phyloP scores from a whole-genome alignment of 2,329 filamentous ascomycete genomes.

The Colletotrichum navitas region DNA sequence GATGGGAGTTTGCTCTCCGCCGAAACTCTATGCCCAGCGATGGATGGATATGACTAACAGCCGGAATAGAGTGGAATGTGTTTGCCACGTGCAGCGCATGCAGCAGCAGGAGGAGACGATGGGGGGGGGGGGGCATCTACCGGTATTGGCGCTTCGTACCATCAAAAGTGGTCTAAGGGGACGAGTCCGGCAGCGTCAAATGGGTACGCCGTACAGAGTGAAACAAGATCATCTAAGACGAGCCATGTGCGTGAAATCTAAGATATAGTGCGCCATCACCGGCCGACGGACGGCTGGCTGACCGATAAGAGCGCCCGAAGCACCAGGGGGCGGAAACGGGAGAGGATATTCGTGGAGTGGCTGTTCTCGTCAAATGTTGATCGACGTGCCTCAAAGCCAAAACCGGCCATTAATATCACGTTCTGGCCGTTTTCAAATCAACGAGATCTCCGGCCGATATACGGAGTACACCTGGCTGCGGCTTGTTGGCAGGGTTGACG shows the following conservation, averaged over 20 bases:
- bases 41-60: conserved; percentile 12
- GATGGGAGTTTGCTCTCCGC: conserved; percentile 19
- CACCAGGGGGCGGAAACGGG: neutral
- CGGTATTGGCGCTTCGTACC: conserved; percentile 21
- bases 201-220: neutral
- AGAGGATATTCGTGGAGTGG: conserved; percentile 11
- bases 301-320: neutral
- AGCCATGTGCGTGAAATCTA: conserved; percentile 14
- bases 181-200: conserved; percentile 13
- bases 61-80: conserved; percentile 14
- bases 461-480: no score
- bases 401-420: conserved; percentile 7
- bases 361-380: conserved; percentile 33
- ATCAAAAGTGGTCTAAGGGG: conserved; percentile 35
- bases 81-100: conserved; percentile 40
- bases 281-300: conserved; percentile 6
- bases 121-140: neutral
- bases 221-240: conserved; percentile 20
- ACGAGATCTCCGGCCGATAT: neutral
- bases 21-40: conserved; percentile 15
- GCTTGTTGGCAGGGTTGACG: neutral
- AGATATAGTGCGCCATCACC: conserved; percentile 17
- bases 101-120: neutral
- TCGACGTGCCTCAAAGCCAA: conserved; percentile 17
- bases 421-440: conserved; percentile 35